These are phyloP conservation scores for Coemansia sp. DNA, from an alignment of 192 early-diverging fungal species.

Conservation along the genomic window DNA sequence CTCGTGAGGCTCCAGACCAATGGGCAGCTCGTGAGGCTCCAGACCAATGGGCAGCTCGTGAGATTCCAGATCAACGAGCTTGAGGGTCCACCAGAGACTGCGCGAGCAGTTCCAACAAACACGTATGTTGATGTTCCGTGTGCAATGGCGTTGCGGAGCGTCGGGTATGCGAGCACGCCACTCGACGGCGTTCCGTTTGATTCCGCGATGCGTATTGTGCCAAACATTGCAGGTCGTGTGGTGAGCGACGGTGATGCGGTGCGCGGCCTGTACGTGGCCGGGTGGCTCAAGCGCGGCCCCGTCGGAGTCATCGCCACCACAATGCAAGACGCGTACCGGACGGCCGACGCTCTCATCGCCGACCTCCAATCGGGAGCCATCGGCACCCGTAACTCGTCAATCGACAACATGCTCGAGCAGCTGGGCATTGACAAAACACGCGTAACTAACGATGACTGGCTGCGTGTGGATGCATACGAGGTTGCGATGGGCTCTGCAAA, in stretches of 20 bases:
- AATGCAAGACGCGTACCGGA: slow-evolving; percentile 91
- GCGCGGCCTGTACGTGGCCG: slow-evolving; percentile 81
- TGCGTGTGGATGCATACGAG: slow-evolving; percentile 76
- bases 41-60: slow-evolving; percentile 2
- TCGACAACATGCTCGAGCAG: slow-evolving; percentile 30
- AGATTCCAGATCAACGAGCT: slow-evolving; percentile 24
- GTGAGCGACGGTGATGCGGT: slow-evolving; percentile 47
- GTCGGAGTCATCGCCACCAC: slow-evolving; percentile 92
- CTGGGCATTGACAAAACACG: slow-evolving; percentile 27
- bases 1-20: background rate
- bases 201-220: slow-evolving; percentile 59
- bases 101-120: slow-evolving; percentile 63
- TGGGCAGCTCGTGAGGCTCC: background rate
- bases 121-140: slow-evolving; percentile 58
- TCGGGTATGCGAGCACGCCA: slow-evolving; percentile 81
- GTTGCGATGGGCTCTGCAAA: slow-evolving; percentile 59
- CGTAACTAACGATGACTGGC: slow-evolving; percentile 79
- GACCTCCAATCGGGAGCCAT: slow-evolving; percentile 56
- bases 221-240: slow-evolving; percentile 80
- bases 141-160: slow-evolving; percentile 75
- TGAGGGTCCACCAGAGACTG: slow-evolving; percentile 59
- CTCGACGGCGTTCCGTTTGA: slow-evolving; percentile 81
- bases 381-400: slow-evolving; percentile 5
- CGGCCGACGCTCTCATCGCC: slow-evolving; percentile 71
- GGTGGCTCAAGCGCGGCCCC: slow-evolving; percentile 96